Evolutionary conservation across 345 rosid species (phyloP).

Genomic region (Hirschfeldia incana): DNA sequence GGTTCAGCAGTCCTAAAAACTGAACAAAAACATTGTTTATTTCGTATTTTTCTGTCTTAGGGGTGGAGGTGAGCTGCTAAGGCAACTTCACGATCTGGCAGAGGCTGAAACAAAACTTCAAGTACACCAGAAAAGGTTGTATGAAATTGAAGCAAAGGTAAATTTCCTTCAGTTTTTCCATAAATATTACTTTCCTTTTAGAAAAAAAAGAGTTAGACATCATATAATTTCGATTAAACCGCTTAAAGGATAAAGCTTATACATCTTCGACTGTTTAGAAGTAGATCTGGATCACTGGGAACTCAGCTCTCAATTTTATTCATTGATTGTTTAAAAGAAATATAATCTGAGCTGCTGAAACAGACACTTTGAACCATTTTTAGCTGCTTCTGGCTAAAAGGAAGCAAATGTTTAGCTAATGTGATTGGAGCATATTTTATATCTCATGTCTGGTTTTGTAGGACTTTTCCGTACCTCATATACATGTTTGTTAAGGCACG

Average conservation of each 20-base stretch:
- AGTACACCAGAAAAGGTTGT: constrained; percentile 61
- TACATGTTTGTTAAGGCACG: constrained; percentile 14
- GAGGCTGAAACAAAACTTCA: constrained; percentile 72
- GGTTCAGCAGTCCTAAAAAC: background rate
- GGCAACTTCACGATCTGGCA: constrained; percentile 76
- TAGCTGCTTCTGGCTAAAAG: constrained; percentile 18
- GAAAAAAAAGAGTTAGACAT: background rate
- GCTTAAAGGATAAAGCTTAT: background rate
- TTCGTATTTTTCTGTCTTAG: constrained; percentile 39
- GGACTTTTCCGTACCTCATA: background rate
- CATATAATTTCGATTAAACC: background rate
- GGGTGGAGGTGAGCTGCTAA: constrained; percentile 80
- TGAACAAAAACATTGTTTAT: constrained; percentile 2
- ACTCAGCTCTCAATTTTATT: background rate
- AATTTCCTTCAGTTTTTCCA: background rate
- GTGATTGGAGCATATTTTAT: background rate
- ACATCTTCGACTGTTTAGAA: background rate
- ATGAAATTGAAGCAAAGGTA: constrained; percentile 81
- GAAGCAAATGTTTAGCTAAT: constrained; percentile 7
- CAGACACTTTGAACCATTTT: constrained; percentile 1
- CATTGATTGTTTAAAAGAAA: background rate
- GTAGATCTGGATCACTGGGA: background rate
- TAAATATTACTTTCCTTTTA: constrained; percentile 5
- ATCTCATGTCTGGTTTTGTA: constrained; percentile 15
- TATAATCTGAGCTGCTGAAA: constrained; percentile 5